Percentiles rank a stretch among this genome's conserved stretches.
These are phyloP conservation scores for Claviceps spartinae DNA, from an alignment of 2,329 filamentous ascomycete genomes.

Conservation along the genomic window DNA sequence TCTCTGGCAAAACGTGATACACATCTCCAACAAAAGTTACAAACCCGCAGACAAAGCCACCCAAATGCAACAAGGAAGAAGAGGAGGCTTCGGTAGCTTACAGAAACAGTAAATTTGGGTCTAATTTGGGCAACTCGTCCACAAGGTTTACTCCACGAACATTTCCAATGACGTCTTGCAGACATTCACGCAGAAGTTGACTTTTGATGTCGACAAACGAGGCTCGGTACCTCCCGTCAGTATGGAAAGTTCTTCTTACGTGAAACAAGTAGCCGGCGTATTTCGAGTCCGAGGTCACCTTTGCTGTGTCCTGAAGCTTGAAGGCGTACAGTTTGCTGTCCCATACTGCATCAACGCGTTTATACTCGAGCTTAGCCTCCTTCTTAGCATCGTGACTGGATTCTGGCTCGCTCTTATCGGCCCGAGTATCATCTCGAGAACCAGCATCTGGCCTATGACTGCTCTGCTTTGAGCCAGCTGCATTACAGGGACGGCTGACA, in stretches of 20 bases:
- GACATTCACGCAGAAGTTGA: conserved; percentile 57
- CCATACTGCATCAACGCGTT: conserved; percentile 42
- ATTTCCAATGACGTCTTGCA: conserved; percentile 24
- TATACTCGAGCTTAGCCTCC: conserved; percentile 26
- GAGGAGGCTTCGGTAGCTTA: conserved; percentile 17
- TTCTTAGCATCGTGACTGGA: conserved; percentile 4
- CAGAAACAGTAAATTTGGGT: conserved; percentile 58
- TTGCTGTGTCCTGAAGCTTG: conserved; percentile 41
- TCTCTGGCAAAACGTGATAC: background rate
- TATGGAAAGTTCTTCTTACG: conserved; percentile 69
- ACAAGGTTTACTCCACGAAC: conserved; percentile 54
- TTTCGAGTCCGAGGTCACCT: conserved; percentile 31
- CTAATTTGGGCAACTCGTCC: conserved; percentile 61
- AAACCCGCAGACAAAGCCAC: too few species aligned
- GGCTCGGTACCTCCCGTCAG: conserved; percentile 62
- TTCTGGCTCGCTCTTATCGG: background rate
- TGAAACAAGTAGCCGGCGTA: conserved; percentile 76
- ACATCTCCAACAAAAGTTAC: background rate
- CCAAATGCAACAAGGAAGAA: background rate
- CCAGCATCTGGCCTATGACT: background rate
- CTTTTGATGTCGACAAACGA: conserved; percentile 79
- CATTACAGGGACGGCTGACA: background rate
- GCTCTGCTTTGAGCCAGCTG: background rate
- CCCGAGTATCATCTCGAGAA: background rate
- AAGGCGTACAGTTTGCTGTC: conserved; percentile 35